phyloP scores from a whole-genome alignment of 768 basidiomycete species.

The Leucocoprinus leucothites region DNA sequence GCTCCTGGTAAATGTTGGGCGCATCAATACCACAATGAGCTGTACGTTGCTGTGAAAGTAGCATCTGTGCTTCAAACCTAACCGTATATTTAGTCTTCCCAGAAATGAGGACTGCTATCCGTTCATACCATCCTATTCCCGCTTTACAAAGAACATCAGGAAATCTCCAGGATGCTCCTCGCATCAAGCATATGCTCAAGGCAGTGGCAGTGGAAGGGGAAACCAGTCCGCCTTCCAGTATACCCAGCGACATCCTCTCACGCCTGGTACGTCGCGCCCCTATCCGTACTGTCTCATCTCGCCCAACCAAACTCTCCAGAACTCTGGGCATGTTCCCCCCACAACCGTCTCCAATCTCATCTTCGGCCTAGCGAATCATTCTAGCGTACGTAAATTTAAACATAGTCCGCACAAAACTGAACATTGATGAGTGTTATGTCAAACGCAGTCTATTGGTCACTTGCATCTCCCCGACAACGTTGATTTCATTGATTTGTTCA shows the following conservation, averaged over 20 bases:
- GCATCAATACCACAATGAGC: constrained; percentile 81
- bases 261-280: constrained; percentile 41
- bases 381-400: constrained; percentile 33
- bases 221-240: constrained; percentile 43
- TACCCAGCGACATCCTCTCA: constrained; percentile 54
- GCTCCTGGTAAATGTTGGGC: constrained; percentile 72
- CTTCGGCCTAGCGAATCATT: constrained; percentile 64
- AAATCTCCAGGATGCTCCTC: constrained; percentile 74
- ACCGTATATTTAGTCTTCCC: constrained; percentile 54
- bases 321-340: constrained; percentile 53
- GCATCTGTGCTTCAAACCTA: constrained; percentile 6
- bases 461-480: constrained; percentile 69
- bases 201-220: constrained; percentile 48
- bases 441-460: constrained; percentile 47
- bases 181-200: constrained; percentile 75
- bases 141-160: constrained; percentile 64
- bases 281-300: constrained; percentile 10
- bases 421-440: not conserved
- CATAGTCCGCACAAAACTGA: not conserved
- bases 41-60: constrained; percentile 44
- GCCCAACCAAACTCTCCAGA: constrained; percentile 24
- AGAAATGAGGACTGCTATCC: constrained; percentile 74
- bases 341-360: constrained; percentile 71
- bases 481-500: constrained; percentile 81
- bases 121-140: constrained; percentile 79